Base-by-base conservation (phyloP, 768 basidiomycete species). In the Cyathus striatus region DNA sequence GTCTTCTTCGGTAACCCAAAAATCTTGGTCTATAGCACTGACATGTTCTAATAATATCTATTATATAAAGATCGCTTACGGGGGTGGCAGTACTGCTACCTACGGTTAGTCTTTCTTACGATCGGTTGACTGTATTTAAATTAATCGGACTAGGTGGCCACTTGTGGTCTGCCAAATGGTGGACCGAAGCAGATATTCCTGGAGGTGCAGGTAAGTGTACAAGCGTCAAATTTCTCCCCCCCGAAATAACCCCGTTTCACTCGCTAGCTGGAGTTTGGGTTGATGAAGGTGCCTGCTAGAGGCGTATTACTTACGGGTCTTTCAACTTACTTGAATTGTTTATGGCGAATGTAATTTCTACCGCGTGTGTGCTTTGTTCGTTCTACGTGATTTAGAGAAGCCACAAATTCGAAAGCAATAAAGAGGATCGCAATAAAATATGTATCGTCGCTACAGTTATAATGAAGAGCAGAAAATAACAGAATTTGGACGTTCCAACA, bases 151-250 rank as follows among this genome's bases (percentile, higher is more conserved):
- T 38, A 77, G 74, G 56, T 41, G 69, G 71, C 3, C 67, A 78
- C 46, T 62, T 81, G 24, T 82, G 79, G 79, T 75, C 72, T 14
- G 78, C 76, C 14, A 65, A 73, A 56, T 82, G 80, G 79, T 81
- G 79, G 80, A 79, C 79, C 5, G 61, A 76, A 49, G 72, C 63
- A 20, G 79, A 83, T 46, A 70, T 61, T 35, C 80, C 79, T 12
- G 78, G 78, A 47, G 72, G 69, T 5, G 40, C 67, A 40, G n/a
- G n/a, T n/a, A n/a, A n/a, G n/a, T n/a, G n/a, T n/a, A n/a, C n/a
- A n/a, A n/a, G n/a, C n/a, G n/a, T n/a, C n/a, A n/a, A n/a, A n/a
- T n/a, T n/a, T n/a, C n/a, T n/a, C n/a, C n/a, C n/a, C n/a, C n/a
- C n/a, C n/a, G n/a, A n/a, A n/a, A n/a, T n/a, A n/a, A n/a, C n/a